These are phyloP conservation scores for Acanthamoeba polyphaga DNA, from an alignment of 208 protist genomes.

Conservation along the genomic window DNA sequence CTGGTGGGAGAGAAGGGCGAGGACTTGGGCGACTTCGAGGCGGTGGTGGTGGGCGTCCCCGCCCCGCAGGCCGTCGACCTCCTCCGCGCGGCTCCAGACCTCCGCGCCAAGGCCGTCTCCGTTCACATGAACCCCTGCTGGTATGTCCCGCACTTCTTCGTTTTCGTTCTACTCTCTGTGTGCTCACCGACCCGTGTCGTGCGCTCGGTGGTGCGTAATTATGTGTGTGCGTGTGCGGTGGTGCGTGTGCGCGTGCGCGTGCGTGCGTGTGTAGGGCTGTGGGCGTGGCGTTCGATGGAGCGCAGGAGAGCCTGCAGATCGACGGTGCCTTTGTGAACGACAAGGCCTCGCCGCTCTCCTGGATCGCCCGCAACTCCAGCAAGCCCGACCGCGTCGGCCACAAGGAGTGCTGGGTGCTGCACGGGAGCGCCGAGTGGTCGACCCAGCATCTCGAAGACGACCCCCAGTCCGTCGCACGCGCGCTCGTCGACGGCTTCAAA, in stretches of 20 bases:
- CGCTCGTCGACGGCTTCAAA: neutral
- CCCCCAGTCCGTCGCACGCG: neutral
- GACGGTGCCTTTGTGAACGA: constrained; percentile 34
- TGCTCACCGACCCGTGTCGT: too few species aligned
- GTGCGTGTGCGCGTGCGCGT: neutral
- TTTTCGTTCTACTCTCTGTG: neutral
- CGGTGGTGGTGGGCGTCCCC: neutral
- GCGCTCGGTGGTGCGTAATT: too few species aligned
- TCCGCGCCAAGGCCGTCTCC: neutral
- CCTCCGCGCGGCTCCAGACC: neutral
- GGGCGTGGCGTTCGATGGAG: neutral
- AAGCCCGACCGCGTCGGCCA: neutral
- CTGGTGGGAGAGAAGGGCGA: constrained; percentile 17
- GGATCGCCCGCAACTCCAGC: constrained; percentile 43
- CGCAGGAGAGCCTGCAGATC: neutral
- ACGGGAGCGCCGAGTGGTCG: constrained; percentile 7
- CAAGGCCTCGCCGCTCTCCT: constrained; percentile 2
- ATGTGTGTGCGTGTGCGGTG: too few species aligned
- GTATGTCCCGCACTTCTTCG: neutral
- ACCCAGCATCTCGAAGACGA: constrained; percentile 7
- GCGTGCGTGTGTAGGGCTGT: neutral
- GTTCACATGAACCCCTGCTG: neutral
- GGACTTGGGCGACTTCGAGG: constrained; percentile 17
- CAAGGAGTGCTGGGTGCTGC: constrained; percentile 42
- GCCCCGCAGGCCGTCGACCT: neutral